Evolutionary conservation across 305 asterid species (phyloP).

Genomic region (Fraxinus baroniana): DNA sequence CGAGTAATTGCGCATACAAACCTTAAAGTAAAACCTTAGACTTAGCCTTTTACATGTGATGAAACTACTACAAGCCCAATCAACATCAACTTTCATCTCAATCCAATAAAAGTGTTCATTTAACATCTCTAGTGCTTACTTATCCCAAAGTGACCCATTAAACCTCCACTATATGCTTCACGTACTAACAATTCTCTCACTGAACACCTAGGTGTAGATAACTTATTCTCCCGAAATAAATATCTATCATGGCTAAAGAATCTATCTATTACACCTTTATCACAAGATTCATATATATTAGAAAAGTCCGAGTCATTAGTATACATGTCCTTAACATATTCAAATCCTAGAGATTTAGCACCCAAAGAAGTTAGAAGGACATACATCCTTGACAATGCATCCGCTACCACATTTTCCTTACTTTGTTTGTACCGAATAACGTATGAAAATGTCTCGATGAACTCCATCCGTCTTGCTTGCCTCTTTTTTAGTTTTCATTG

Average conservation of each 20-base stretch:
- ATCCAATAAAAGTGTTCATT: too few relatives aligned
- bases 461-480: not conserved
- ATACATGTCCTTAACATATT: not conserved
- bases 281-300: not conserved
- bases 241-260: not conserved
- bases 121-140: too few relatives aligned
- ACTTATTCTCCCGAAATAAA: not conserved
- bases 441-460: not conserved
- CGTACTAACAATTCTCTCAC: not conserved
- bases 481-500: not conserved
- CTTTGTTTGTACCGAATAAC: not conserved
- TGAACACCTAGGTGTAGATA: not conserved
- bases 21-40: too few relatives aligned
- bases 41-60: too few relatives aligned
- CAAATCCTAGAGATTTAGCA: not conserved
- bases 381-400: not conserved
- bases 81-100: too few relatives aligned
- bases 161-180: not conserved
- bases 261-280: not conserved
- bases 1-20: too few relatives aligned
- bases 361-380: not conserved
- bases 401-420: not conserved
- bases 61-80: too few relatives aligned
- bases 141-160: not conserved
- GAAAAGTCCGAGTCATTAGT: not conserved